These are phyloP conservation scores for Rasamsonia emersonii DNA, from an alignment of 2,329 filamentous ascomycete genomes.

Conservation along the genomic window DNA sequence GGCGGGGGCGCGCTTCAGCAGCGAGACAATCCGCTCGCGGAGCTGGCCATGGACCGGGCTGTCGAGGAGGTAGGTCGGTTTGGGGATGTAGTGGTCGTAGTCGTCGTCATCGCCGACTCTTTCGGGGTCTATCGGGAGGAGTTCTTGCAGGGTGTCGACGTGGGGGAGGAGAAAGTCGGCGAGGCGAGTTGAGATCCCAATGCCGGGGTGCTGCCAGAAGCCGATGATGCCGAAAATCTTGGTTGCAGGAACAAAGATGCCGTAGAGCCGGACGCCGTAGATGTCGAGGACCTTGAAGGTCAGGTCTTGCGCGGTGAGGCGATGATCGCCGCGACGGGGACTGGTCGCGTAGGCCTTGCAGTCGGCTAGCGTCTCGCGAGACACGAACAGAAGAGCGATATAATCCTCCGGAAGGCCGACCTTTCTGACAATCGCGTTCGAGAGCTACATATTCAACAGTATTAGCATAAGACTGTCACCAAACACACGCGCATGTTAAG, in stretches of 20 bases:
- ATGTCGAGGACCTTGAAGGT: constrained; percentile 1
- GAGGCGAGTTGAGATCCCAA: background rate
- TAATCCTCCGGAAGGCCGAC: background rate
- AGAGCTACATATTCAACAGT: too few species aligned
- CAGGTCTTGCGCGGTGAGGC: background rate
- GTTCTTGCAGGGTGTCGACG: too few species aligned
- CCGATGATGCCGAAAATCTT: background rate
- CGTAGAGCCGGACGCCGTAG: constrained; percentile 2
- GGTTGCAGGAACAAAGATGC: background rate
- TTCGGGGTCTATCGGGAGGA: background rate
- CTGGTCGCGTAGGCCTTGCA: background rate
- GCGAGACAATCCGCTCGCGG: constrained; percentile 1
- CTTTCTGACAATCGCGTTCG: too few species aligned
- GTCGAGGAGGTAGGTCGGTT: constrained; percentile 1
- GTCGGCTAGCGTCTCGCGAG: background rate
- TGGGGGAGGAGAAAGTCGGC: constrained; percentile 1
- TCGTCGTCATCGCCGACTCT: background rate
- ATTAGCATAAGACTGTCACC: too few species aligned
- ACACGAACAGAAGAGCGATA: too few species aligned
- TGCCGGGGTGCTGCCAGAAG: background rate
- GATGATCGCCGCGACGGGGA: background rate
- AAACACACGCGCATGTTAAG: too few species aligned
- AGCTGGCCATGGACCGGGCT: background rate
- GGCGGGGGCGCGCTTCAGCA: background rate
- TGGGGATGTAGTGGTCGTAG: background rate